Percentiles rank a stretch among this genome's conserved stretches.
phyloP scores from a whole-genome alignment of 2,329 filamentous ascomycete genomes.

The Monosporascus sp. region DNA sequence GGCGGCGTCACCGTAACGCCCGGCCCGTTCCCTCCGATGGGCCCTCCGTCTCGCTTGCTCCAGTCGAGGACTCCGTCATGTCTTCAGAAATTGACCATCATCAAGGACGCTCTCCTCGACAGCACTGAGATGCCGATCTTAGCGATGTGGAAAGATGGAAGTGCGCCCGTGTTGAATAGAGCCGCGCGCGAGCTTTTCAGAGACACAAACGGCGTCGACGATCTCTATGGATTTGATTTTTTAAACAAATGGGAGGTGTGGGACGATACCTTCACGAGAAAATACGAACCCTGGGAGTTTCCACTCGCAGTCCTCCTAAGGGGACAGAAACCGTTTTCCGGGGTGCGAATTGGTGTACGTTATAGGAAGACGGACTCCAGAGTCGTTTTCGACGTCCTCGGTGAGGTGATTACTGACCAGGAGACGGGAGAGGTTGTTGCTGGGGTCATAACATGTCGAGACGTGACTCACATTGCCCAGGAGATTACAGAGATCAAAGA shows the following conservation, averaged over 20 bases:
- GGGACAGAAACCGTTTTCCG: conserved; percentile 54
- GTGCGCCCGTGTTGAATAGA: conserved; percentile 67
- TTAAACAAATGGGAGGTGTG: conserved; percentile 57
- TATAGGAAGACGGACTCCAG: conserved; percentile 46
- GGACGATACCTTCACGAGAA: conserved; percentile 59
- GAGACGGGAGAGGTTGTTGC: conserved; percentile 67
- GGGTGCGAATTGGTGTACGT: conserved; percentile 58
- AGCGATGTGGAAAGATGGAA: conserved; percentile 77
- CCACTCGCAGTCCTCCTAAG: conserved; percentile 61
- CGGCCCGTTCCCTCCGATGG: conserved; percentile 61
- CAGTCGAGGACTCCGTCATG: conserved; percentile 57
- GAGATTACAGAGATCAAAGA: conserved; percentile 65
- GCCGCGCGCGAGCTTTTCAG: conserved; percentile 52
- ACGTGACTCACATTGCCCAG: conserved; percentile 65
- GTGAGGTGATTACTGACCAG: conserved; percentile 63
- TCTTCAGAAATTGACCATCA: conserved; percentile 65
- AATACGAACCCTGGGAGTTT: conserved; percentile 54
- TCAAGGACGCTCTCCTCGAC: conserved; percentile 74
- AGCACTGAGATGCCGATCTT: conserved; percentile 70
- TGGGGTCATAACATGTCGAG: conserved; percentile 65
- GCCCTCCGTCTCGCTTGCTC: conserved; percentile 53
- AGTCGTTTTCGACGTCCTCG: conserved; percentile 59
- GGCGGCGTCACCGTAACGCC: conserved; percentile 46
- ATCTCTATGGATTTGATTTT: conserved; percentile 48
- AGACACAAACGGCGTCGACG: conserved; percentile 33